Evolutionary conservation across 2,329 filamentous ascomycete species (phyloP).

Genomic region (Trichoderma endophyticum): DNA sequence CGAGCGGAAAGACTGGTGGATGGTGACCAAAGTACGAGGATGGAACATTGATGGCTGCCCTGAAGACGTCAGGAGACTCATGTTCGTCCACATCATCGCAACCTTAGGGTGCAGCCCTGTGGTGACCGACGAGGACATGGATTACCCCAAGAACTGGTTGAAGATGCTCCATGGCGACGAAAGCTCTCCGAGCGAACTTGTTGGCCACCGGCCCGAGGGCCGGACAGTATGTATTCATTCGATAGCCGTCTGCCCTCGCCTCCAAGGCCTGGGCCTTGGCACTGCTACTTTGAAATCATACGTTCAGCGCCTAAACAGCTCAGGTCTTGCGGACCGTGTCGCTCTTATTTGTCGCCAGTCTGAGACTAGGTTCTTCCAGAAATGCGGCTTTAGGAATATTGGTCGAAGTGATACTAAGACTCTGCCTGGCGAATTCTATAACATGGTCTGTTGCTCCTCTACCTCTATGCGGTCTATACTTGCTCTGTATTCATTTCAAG

Average conservation of each 20-base stretch:
- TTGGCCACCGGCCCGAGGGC: slow-evolving; percentile 71
- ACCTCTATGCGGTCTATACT: background rate
- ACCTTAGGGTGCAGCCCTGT: slow-evolving; percentile 62
- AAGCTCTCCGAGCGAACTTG: slow-evolving; percentile 36
- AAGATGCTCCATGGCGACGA: slow-evolving; percentile 36
- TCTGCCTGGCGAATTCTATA: slow-evolving; percentile 76
- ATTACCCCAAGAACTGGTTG: slow-evolving; percentile 64
- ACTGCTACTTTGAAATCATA: slow-evolving; percentile 72
- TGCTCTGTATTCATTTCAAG: background rate
- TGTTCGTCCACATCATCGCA: slow-evolving; percentile 75
- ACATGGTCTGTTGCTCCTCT: slow-evolving; percentile 61
- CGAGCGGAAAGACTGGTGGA: slow-evolving; percentile 45
- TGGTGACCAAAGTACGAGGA: slow-evolving; percentile 50
- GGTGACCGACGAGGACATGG: slow-evolving; percentile 76
- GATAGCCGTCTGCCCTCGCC: slow-evolving; percentile 71
- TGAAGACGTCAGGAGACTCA: slow-evolving; percentile 44
- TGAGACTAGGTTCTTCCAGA: slow-evolving; percentile 71
- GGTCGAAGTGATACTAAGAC: slow-evolving; percentile 69
- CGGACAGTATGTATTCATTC: slow-evolving; percentile 79
- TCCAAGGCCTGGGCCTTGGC: slow-evolving; percentile 72
- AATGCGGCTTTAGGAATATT: slow-evolving; percentile 66
- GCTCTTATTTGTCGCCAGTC: slow-evolving; percentile 74
- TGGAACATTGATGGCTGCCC: slow-evolving; percentile 53
- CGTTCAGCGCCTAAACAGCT: slow-evolving; percentile 69
- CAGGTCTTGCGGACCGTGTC: slow-evolving; percentile 67